phyloP scores from a whole-genome alignment of 148 eudicot species.

The Vaccinium darrowii region DNA sequence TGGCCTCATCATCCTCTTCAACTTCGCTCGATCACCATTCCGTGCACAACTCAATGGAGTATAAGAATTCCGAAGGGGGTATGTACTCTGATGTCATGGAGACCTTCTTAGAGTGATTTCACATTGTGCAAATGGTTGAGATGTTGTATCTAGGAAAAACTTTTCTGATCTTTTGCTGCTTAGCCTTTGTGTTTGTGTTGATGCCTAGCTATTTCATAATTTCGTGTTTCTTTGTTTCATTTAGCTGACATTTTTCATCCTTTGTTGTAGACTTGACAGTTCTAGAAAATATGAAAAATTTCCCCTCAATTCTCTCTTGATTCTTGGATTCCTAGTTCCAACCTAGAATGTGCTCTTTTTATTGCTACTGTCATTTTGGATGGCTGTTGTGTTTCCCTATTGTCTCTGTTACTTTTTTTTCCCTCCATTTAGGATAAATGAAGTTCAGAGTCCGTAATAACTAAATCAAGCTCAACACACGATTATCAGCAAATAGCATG shows the following conservation, averaged over 20 bases:
- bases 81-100: constrained; percentile 96
- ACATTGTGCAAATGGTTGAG: constrained; percentile 1
- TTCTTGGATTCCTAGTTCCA: neutral
- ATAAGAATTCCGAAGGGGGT: constrained; percentile 55
- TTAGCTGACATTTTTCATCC: constrained; percentile 15
- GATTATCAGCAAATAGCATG: too few relatives aligned
- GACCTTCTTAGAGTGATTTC: constrained; percentile 56
- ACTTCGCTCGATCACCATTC: constrained; percentile 74
- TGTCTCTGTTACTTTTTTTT: neutral
- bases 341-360: neutral
- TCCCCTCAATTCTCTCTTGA: neutral
- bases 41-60: constrained; percentile 45
- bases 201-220: constrained; percentile 10
- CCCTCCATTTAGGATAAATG: neutral
- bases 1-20: constrained; percentile 75
- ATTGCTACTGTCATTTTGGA: neutral
- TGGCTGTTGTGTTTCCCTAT: neutral
- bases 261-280: constrained; percentile 19
- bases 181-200: constrained; percentile 10
- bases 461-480: neutral
- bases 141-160: constrained; percentile 38
- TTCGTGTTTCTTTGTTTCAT: constrained; percentile 16
- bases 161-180: constrained; percentile 26
- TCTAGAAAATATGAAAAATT: constrained; percentile 24
- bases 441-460: neutral